Conservation (phyloP, 768 basidiomycete genomes). For the Lentinula edodes region DNA sequence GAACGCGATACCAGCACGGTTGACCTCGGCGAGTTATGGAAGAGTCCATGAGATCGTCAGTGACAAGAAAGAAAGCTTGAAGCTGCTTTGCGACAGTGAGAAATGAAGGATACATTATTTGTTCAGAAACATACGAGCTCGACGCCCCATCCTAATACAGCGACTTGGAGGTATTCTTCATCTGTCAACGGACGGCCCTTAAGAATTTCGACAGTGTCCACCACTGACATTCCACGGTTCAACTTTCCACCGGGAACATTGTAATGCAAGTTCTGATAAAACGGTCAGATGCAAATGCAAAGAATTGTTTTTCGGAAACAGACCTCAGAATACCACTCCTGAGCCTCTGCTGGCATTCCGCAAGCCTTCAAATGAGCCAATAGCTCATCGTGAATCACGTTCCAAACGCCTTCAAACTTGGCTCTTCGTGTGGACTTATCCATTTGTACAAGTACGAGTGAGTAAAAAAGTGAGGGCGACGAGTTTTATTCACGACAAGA, state of each 20-base stretch:
- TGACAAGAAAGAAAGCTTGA: constrained; percentile 95
- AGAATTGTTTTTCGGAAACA: constrained; percentile 17
- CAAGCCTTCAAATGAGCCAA: constrained; percentile 59
- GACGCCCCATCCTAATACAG: constrained; percentile 91
- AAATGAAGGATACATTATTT: background rate
- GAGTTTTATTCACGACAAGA: too few species aligned
- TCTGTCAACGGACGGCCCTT: constrained; percentile 67
- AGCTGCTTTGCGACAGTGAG: constrained; percentile 42
- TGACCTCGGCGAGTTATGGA: constrained; percentile 92
- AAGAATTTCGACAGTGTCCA: constrained; percentile 88
- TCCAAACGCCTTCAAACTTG: constrained; percentile 72
- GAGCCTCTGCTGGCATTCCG: constrained; percentile 79
- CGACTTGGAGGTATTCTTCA: constrained; percentile 85
- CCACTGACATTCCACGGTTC: constrained; percentile 91
- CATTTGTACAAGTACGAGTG: background rate
- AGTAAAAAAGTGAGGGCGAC: background rate
- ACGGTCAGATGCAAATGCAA: background rate
- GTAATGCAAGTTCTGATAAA: constrained; percentile 74
- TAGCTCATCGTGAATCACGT: constrained; percentile 70
- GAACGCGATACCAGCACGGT: constrained; percentile 85
- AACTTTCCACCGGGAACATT: constrained; percentile 97
- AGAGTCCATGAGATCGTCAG: constrained; percentile 97
- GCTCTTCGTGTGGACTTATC: constrained; percentile 42
- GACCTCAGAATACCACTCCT: constrained; percentile 82
- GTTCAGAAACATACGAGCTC: constrained; percentile 65